These are phyloP conservation scores for Corchorus olitorius DNA, from an alignment of 345 rosid species.

Conservation along the genomic window DNA sequence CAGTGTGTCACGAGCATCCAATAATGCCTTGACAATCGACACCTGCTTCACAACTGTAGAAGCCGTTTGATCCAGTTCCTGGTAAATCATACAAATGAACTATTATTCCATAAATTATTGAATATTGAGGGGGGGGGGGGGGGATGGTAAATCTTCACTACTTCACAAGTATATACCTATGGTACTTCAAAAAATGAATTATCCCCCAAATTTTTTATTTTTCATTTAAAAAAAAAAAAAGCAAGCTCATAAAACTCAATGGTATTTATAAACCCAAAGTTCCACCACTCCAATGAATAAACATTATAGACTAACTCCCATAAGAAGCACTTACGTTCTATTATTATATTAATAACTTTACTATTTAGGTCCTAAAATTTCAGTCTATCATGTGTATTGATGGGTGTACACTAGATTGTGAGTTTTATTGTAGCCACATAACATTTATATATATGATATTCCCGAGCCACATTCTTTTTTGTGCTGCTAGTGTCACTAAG, in stretches of 20 bases:
- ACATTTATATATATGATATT: background rate
- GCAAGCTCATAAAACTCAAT: background rate
- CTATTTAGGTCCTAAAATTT: background rate
- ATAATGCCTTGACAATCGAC: conserved; percentile 64
- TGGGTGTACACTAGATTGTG: background rate
- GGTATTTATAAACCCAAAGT: background rate
- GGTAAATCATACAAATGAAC: conserved; percentile 35
- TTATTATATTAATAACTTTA: background rate
- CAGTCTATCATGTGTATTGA: background rate
- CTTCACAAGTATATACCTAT: background rate
- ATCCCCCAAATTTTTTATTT: background rate
- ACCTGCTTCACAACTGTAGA: conserved; percentile 48
- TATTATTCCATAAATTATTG: conserved; percentile 18
- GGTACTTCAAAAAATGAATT: background rate
- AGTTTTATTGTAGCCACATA: background rate
- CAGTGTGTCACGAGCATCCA: conserved; percentile 63
- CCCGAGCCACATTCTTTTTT: background rate
- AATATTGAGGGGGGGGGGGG: too few species aligned
- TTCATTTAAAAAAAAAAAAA: background rate
- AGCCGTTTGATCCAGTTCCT: conserved; percentile 54
- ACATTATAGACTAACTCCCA: background rate
- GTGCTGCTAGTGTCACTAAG: background rate
- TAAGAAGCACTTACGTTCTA: background rate
- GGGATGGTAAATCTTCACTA: background rate
- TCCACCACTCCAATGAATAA: conserved; percentile 6